phyloP scores from a whole-genome alignment of 1,139 yeast genomes.

The Hansenula lynferdii region DNA sequence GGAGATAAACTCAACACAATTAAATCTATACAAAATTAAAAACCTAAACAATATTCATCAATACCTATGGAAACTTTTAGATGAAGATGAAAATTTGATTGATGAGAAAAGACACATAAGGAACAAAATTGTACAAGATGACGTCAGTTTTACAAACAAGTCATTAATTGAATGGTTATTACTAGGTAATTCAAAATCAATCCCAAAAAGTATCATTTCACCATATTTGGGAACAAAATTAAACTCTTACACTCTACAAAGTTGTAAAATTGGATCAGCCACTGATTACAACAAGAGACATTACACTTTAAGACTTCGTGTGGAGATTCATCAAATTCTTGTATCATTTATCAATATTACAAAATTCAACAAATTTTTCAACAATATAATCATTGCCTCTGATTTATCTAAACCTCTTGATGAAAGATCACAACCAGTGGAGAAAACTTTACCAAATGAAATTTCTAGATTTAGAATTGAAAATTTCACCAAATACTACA shows the following conservation, averaged over 20 bases:
- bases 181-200: neutral
- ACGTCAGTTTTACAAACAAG: neutral
- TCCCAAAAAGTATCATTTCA: constrained; percentile 1
- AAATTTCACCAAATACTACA: constrained; percentile 1
- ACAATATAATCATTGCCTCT: constrained; percentile 31
- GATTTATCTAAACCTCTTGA: constrained; percentile 37
- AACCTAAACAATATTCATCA: neutral
- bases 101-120: neutral
- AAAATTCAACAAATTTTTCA: constrained; percentile 37
- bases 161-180: neutral
- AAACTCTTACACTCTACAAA: constrained; percentile 10
- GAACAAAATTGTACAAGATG: neutral
- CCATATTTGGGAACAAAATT: constrained; percentile 3
- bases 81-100: neutral
- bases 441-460: constrained; percentile 33
- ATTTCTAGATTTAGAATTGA: constrained; percentile 9
- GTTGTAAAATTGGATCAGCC: constrained; percentile 9
- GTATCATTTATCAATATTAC: constrained; percentile 42
- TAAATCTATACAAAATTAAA: constrained; percentile 36
- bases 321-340: constrained; percentile 38
- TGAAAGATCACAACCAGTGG: constrained; percentile 22
- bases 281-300: constrained; percentile 6
- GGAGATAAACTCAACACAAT: constrained; percentile 56
- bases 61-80: neutral
- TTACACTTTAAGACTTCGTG: constrained; percentile 32